phyloP scores from a whole-genome alignment of 768 basidiomycete species.

The Leccinum fibrillosum region DNA sequence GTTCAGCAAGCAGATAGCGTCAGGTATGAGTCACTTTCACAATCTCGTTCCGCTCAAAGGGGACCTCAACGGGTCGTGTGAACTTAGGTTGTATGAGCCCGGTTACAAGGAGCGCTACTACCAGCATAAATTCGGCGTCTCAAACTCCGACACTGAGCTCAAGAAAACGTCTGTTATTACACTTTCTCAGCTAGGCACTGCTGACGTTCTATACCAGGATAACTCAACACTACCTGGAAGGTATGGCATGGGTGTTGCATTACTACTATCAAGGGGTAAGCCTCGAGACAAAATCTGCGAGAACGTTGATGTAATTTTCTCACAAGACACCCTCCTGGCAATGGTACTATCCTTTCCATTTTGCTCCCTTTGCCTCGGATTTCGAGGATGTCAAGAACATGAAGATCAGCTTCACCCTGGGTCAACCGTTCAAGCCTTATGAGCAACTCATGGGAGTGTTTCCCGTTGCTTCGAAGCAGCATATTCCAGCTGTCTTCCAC shows the following conservation, averaged over 20 bases:
- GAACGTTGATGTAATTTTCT: slow-evolving; percentile 18
- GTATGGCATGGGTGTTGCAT: slow-evolving; percentile 90
- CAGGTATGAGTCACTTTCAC: slow-evolving; percentile 48
- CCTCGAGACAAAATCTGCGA: slow-evolving; percentile 5
- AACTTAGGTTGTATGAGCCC: slow-evolving; percentile 83
- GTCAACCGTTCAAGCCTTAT: slow-evolving; percentile 92
- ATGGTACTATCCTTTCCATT: slow-evolving; percentile 99
- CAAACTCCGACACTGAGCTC: slow-evolving; percentile 67
- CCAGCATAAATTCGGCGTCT: slow-evolving; percentile 83
- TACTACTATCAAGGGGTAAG: slow-evolving; percentile 98
- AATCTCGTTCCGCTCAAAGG: neutral
- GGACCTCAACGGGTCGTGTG: neutral
- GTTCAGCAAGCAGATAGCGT: slow-evolving; percentile 94
- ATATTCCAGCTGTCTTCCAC: slow-evolving; percentile 87
- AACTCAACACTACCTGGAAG: slow-evolving; percentile 85
- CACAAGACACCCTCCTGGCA: slow-evolving; percentile 88
- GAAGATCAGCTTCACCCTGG: slow-evolving; percentile 74
- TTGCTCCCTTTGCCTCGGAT: slow-evolving; percentile 96
- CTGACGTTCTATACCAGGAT: slow-evolving; percentile 45
- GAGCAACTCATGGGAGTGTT: slow-evolving; percentile 99
- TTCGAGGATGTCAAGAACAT: slow-evolving; percentile 77
- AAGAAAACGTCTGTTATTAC: slow-evolving; percentile 58
- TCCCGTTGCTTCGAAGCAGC: slow-evolving; percentile 80
- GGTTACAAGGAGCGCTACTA: slow-evolving; percentile 97
- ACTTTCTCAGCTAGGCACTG: neutral